Conservation (phyloP, 345 rosid species). For the Linum trigynum region DNA sequence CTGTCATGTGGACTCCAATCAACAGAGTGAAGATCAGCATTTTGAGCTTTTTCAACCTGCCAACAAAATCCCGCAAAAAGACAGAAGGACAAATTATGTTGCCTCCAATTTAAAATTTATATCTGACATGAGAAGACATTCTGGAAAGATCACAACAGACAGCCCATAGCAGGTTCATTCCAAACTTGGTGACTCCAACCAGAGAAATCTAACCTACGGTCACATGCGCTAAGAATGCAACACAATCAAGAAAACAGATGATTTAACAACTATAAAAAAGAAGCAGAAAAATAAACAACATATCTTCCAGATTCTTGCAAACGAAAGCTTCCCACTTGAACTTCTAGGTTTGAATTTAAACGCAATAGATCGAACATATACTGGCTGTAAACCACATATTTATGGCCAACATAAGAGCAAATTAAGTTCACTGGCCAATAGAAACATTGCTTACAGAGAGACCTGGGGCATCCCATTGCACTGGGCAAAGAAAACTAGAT, state of each 20-base stretch:
- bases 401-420: neutral
- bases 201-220: no score
- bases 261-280: neutral
- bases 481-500: no score
- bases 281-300: neutral
- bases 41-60: slow-evolving; percentile 91
- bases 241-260: no score
- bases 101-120: neutral
- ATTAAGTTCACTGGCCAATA: no score
- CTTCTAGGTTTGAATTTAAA: neutral
- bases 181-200: no score
- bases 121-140: no score
- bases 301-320: no score
- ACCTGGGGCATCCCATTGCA: neutral
- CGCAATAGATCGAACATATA: neutral
- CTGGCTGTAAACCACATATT: neutral
- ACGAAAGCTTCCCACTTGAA: neutral
- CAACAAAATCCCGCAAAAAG: neutral
- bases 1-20: slow-evolving; percentile 94
- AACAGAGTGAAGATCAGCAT: slow-evolving; percentile 96
- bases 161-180: no score
- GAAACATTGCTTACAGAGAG: no score
- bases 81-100: neutral
- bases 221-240: no score
- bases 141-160: no score